Evolutionary conservation across 805 yeast species (phyloP).

Genomic region (Kazachstania africana): DNA sequence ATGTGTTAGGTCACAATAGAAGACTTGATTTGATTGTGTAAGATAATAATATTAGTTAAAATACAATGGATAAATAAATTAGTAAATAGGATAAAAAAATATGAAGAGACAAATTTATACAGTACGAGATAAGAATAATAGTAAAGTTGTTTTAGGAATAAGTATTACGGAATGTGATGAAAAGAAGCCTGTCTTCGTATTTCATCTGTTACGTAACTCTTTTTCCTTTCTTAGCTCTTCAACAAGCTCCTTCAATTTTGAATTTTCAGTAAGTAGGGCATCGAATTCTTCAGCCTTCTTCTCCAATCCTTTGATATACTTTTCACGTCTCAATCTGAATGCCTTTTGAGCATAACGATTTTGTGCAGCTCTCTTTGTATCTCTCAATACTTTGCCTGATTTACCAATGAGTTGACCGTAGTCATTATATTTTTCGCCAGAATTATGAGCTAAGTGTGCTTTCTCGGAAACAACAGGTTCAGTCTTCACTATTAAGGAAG

Average conservation of each 20-base stretch:
- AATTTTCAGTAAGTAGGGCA: conserved; percentile 51
- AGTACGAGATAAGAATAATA: too few species aligned
- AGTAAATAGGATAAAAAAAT: too few species aligned
- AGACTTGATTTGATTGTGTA: too few species aligned
- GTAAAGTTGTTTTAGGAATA: too few species aligned
- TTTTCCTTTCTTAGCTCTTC: too few species aligned
- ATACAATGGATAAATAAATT: too few species aligned
- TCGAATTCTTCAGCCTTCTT: conserved; percentile 52
- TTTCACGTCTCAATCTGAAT: conserved; percentile 74
- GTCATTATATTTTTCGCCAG: conserved; percentile 11
- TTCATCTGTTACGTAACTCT: too few species aligned
- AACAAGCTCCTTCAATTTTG: conserved; percentile 37
- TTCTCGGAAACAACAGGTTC: not conserved
- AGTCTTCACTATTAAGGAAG: not conserved
- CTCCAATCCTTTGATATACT: conserved; percentile 71
- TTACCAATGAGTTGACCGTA: conserved; percentile 17
- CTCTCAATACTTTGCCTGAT: conserved; percentile 22
- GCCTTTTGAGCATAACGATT: conserved; percentile 89
- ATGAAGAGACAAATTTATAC: too few species aligned
- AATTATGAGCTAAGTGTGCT: not conserved
- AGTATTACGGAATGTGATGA: too few species aligned
- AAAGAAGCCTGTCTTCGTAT: too few species aligned
- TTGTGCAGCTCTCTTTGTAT: conserved; percentile 80
- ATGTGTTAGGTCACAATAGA: too few species aligned
- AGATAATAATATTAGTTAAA: too few species aligned